Evolutionary conservation across 1,284 basidiomycete genomes (phyloP).

Genomic region (Lignosus rhinocerotis): DNA sequence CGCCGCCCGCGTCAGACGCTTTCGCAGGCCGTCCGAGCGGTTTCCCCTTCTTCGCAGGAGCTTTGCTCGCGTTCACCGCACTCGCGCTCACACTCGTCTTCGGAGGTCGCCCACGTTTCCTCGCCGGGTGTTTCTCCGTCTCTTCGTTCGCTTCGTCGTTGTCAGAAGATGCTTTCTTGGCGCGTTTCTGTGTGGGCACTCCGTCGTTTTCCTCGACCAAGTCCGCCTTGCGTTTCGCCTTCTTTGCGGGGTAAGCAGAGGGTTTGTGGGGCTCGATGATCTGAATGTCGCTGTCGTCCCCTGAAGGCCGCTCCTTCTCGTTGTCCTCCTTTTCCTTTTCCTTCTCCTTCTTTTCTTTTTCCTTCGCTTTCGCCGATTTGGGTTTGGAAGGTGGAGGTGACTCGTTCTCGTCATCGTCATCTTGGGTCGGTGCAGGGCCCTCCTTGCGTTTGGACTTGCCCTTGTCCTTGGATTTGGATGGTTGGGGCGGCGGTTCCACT

Average conservation of each 20-base stretch:
- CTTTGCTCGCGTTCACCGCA: not conserved
- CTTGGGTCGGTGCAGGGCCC: not conserved
- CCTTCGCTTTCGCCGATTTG: slow-evolving; percentile 15
- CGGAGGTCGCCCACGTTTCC: slow-evolving; percentile 15
- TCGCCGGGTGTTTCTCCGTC: slow-evolving; percentile 8
- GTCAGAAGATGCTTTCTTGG: slow-evolving; percentile 11
- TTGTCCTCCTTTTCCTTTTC: slow-evolving; percentile 26
- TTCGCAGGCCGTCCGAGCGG: slow-evolving; percentile 2
- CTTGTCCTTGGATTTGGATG: slow-evolving; percentile 19
- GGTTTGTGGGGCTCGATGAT: slow-evolving; percentile 11
- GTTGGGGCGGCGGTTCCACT: slow-evolving; percentile 12
- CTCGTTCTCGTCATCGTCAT: slow-evolving; percentile 15
- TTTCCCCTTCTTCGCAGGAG: slow-evolving; percentile 5
- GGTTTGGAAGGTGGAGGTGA: slow-evolving; percentile 7
- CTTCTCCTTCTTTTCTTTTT: slow-evolving; percentile 25
- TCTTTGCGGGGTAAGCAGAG: slow-evolving; percentile 14
- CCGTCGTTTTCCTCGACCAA: slow-evolving; percentile 10
- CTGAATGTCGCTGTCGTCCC: slow-evolving; percentile 20
- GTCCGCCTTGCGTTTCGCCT: slow-evolving; percentile 36
- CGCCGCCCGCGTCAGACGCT: slow-evolving; percentile 1
- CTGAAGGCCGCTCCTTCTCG: slow-evolving; percentile 24
- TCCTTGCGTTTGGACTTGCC: slow-evolving; percentile 16
- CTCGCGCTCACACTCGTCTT: slow-evolving; percentile 3
- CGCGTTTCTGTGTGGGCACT: slow-evolving; percentile 8
- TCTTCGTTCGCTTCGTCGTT: slow-evolving; percentile 6